Conservation (phyloP, 192 early-diverging fungal genomes). For the Coemansia sp. region DNA sequence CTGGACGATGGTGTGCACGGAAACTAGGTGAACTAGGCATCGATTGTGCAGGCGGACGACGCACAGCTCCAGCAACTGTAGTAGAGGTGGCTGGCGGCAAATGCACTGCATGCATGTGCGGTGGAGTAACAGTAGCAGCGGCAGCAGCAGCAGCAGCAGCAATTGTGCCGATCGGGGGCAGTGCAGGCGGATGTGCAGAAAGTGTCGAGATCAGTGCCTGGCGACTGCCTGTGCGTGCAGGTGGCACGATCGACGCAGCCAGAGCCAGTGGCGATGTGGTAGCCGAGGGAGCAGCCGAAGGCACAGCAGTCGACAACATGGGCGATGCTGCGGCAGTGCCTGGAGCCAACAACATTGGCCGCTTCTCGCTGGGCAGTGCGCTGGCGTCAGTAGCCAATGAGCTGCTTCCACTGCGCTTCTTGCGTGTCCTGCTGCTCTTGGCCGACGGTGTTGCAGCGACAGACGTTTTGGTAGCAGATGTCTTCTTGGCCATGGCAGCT, state of each 20-base stretch:
- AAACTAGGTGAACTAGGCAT: slow-evolving; percentile 46
- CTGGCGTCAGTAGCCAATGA: too few species aligned
- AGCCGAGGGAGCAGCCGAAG: slow-evolving; percentile 10
- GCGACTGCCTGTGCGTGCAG: not conserved
- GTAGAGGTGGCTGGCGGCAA: too few species aligned
- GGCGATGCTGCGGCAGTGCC: too few species aligned
- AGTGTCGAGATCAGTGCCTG: not conserved
- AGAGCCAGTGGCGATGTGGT: slow-evolving; percentile 22
- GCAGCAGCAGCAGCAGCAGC: not conserved
- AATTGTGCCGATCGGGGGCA: not conserved
- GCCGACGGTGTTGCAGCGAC: too few species aligned
- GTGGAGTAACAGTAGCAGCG: not conserved
- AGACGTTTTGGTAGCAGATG: too few species aligned
- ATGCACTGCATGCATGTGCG: too few species aligned
- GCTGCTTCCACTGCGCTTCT: too few species aligned
- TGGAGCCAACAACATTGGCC: too few species aligned
- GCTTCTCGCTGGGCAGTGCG: too few species aligned
- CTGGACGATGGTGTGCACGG: slow-evolving; percentile 9
- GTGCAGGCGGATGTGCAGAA: not conserved
- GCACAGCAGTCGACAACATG: slow-evolving; percentile 3
- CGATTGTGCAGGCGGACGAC: slow-evolving; percentile 25
- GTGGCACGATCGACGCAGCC: not conserved
- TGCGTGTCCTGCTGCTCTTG: too few species aligned
- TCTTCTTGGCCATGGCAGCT: too few species aligned
- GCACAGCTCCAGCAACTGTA: not conserved